These are phyloP conservation scores for Erucastrum elatum DNA, from an alignment of 345 rosid genomes.

Conservation along the genomic window DNA sequence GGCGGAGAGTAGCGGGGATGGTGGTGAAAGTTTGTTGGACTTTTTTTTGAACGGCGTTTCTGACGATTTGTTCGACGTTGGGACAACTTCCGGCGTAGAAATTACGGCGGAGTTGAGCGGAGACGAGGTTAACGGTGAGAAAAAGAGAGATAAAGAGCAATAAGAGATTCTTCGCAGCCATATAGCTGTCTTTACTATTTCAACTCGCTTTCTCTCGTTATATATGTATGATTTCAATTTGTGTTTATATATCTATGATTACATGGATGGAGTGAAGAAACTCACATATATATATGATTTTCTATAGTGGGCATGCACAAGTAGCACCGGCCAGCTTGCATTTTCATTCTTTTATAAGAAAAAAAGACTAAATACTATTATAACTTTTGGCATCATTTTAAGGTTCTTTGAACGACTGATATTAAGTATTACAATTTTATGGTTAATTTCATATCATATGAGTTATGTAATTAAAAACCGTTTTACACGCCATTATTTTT, in stretches of 20 bases:
- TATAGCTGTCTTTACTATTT: not conserved
- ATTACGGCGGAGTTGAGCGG: slow-evolving; percentile 63
- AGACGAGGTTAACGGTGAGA: slow-evolving; percentile 15
- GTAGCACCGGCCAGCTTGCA: slow-evolving; percentile 37
- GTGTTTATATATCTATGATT: slow-evolving; percentile 1
- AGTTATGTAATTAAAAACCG: not conserved
- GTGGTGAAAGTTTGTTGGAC: slow-evolving; percentile 69
- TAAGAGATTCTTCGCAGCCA: slow-evolving; percentile 18
- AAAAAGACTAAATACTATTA: slow-evolving; percentile 18
- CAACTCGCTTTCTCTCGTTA: not conserved
- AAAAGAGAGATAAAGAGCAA: slow-evolving; percentile 24
- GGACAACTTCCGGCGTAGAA: slow-evolving; percentile 72
- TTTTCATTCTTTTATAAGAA: not conserved
- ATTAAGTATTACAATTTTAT: not conserved
- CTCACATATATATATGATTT: slow-evolving; percentile 6
- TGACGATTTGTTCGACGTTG: slow-evolving; percentile 69
- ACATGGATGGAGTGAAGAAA: not conserved
- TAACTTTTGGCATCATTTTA: slow-evolving; percentile 2
- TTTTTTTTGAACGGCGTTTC: slow-evolving; percentile 50
- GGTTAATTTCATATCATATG: not conserved
- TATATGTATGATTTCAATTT: slow-evolving; percentile 9
- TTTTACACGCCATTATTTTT: not conserved
- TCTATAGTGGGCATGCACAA: slow-evolving; percentile 16
- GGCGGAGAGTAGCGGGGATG: slow-evolving; percentile 73
- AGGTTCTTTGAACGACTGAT: not conserved